Base-by-base conservation (phyloP, 495 filamentous ascomycete species). In the Tuber umbilicatum region DNA sequence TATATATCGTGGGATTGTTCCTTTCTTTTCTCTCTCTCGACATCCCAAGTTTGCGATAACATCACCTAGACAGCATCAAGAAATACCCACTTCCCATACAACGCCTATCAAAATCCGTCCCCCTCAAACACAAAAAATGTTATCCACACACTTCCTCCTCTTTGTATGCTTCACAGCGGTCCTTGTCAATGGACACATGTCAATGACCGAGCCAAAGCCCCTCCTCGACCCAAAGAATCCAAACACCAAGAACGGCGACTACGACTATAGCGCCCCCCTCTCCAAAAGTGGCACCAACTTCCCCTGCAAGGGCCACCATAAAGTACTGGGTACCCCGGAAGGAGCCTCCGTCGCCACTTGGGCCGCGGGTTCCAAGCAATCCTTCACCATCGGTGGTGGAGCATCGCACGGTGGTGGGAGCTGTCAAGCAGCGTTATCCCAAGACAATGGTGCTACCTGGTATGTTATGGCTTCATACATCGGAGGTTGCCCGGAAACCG, bases 231-330 rank as follows among this genome's bases (percentile, higher is more conserved):
- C 55, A 3, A 64, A 64, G 55, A 86, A 85, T 79, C 80, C 76
- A 80, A 90, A 89, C 85, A 84, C 86, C 23, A 82, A 86, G 75
- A 84, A 84, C 72, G 86, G 86, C 80, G 87, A 90, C 84, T 89
- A 87, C 82, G 78, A 78, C 73, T 87, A 89, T 80, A 88, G 85
- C 1, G 78, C 84, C 6, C 90, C 90, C 19, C 87, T 91, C 73
- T 81, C 78, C 37, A 70, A 70, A 6, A 77, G 79, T 68, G 87
- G 88, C 35, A 83, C 83, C 37, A 82, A 90, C 81, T 91, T 86
- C 79, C 88, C 90, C 10, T 92, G 90, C 86, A 91, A 91, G 84
- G 87, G 87, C 37, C 89, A 90, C 81, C 88, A 89, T 41, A 84
- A 84, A 37, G 84, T 85, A 37, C 55, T 88, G 67, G 84, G 83